Percentiles rank a stretch among this genome's conserved stretches.
phyloP scores from a whole-genome alignment of 225 moss, liverwort and hornwort genomes.

The Ulota crispa region DNA sequence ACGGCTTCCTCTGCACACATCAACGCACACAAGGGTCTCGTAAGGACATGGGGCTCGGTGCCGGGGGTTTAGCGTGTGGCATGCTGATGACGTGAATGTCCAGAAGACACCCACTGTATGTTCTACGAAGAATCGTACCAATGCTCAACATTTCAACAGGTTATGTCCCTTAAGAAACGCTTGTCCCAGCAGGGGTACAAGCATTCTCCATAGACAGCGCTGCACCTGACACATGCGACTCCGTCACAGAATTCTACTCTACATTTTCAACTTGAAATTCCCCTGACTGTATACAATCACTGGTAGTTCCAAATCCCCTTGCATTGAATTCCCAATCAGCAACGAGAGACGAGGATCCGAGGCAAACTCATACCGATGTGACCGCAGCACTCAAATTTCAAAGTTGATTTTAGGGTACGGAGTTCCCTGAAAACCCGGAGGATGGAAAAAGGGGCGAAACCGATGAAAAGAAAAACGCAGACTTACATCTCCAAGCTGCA shows the following conservation, averaged over 20 bases:
- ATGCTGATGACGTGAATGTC: background rate
- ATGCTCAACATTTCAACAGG: too few species aligned
- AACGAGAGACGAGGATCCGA: background rate
- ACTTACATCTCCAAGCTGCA: constrained; percentile 24
- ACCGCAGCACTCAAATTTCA: background rate
- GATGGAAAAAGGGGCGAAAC: background rate
- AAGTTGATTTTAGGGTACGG: constrained; percentile 2
- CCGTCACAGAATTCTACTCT: background rate
- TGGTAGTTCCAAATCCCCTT: background rate
- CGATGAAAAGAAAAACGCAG: too few species aligned
- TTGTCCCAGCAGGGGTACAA: background rate
- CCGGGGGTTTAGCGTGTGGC: background rate
- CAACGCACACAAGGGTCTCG: background rate
- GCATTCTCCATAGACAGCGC: background rate
- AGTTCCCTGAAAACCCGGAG: constrained; percentile 8
- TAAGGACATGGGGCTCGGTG: background rate
- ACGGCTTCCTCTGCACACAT: constrained; percentile 15
- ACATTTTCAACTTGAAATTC: background rate
- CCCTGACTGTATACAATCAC: too few species aligned
- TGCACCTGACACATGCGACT: background rate
- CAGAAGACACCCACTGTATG: too few species aligned
- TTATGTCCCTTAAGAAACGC: too few species aligned
- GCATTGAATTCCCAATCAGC: background rate
- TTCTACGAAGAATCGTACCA: too few species aligned
- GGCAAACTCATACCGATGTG: too few species aligned